A percentile compares a stretch with the other conserved stretches of the same genome.
Evolutionary conservation across 148 eudicot genomes (phyloP).

Genomic region (Vaccinium darrowii): DNA sequence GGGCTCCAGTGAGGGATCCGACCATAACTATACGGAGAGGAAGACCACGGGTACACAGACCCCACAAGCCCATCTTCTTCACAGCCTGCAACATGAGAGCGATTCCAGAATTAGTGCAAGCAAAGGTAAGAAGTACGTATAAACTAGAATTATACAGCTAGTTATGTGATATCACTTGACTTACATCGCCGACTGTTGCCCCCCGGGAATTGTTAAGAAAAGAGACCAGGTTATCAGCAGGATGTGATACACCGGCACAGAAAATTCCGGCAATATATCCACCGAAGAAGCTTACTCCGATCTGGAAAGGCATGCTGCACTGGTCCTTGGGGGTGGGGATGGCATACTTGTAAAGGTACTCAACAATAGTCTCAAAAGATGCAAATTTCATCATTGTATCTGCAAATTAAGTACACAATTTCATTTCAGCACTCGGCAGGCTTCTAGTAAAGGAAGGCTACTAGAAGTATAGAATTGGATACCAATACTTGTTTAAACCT

Average conservation of each 20-base stretch:
- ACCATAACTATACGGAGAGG: slow-evolving; percentile 31
- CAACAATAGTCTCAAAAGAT: slow-evolving; percentile 40
- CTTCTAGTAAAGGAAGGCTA: background rate
- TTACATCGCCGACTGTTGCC: slow-evolving; percentile 36
- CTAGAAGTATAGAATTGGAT: background rate
- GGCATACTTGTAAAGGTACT: slow-evolving; percentile 32
- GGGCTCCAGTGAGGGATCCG: slow-evolving; percentile 32
- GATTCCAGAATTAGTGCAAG: background rate
- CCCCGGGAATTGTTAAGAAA: slow-evolving; percentile 41
- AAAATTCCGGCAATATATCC: slow-evolving; percentile 36
- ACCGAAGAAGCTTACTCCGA: slow-evolving; percentile 39
- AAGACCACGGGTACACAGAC: slow-evolving; percentile 32
- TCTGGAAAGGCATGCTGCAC: slow-evolving; percentile 35
- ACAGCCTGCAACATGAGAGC: slow-evolving; percentile 24
- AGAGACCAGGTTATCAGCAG: slow-evolving; percentile 43
- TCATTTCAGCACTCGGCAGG: background rate
- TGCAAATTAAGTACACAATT: slow-evolving; percentile 15
- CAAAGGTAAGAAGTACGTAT: no score
- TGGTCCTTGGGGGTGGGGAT: slow-evolving; percentile 39
- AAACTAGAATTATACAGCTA: background rate
- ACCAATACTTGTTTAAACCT: background rate
- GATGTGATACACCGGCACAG: slow-evolving; percentile 37
- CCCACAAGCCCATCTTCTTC: slow-evolving; percentile 28
- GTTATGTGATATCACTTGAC: background rate
- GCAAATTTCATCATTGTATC: slow-evolving; percentile 49